phyloP scores from a whole-genome alignment of 129 eudicot genomes.

The Saposhnikovia divaricata region DNA sequence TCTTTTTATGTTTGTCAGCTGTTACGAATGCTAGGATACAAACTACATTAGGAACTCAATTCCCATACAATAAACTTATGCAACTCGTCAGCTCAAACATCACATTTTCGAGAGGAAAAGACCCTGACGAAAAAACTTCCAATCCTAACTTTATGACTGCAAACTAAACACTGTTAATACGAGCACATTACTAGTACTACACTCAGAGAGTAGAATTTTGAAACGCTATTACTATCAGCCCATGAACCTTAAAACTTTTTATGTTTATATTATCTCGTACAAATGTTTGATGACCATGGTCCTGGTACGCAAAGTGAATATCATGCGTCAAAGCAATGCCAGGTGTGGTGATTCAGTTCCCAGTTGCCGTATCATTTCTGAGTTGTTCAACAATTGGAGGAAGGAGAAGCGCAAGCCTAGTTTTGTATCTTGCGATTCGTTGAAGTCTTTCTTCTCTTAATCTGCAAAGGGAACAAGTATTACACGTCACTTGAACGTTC shows the following conservation, averaged over 20 bases:
- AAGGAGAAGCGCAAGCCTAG: conserved; percentile 78
- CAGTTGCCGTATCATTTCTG: conserved; percentile 27
- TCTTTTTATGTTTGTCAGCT: background rate
- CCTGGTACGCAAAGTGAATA: background rate
- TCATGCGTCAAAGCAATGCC: background rate
- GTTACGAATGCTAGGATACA: background rate
- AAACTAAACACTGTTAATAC: background rate
- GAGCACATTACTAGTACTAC: background rate
- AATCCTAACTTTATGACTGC: background rate
- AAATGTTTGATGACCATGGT: background rate
- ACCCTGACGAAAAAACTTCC: background rate
- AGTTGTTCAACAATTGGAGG: conserved; percentile 25
- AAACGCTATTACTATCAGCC: background rate
- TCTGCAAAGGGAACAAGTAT: conserved; percentile 26
- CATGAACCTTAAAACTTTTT: background rate
- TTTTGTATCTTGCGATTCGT: conserved; percentile 76
- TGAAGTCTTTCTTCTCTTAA: conserved; percentile 66
- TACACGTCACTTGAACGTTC: background rate
- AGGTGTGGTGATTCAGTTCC: conserved; percentile 16
- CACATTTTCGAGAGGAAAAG: background rate
- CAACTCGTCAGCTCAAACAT: background rate
- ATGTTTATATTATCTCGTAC: background rate
- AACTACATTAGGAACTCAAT: background rate
- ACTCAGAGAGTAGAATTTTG: background rate
- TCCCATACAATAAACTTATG: background rate